Evolutionary conservation across 2,329 filamentous ascomycete species (phyloP), one percentile per base, ranked within the genome.

Genomic region (Colletotrichum camelliae): DNA sequence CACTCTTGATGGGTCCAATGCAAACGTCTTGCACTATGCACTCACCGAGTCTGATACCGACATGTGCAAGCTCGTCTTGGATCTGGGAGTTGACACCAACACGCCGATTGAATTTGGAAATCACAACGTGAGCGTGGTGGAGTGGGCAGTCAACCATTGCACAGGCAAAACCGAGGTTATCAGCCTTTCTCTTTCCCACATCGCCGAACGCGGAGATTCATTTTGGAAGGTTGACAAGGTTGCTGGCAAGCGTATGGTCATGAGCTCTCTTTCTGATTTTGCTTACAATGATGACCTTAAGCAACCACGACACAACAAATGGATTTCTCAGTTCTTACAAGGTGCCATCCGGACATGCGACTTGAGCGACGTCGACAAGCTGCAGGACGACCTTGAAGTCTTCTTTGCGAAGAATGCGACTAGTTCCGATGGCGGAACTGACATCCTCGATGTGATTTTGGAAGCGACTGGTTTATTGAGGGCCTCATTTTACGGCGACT

Each of bases 361-460:
- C 43, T 21, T 2, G 43, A 4, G 43, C 3, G 1, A 48, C 5
- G 10, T 2, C 18, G 3, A 0, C 18, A 21, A 48, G 0, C 10
- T 48, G 10, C 3, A 21, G 3, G 43, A 48, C 21, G 18, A 48
- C 1, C 9, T 48, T 0, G 1, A 4, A 4, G 0, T 48, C 43
- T 48, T 0, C 18, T 48, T 48, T 48, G 39, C 5, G 39, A 48
- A 2, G 0, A n/a, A n/a, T 2, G 18, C 18, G 3, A n/a, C 0
- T 6, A n/a, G 0, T 12, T 0, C 0, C 4, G 1, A 2, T 0
- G 9, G 18, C 39, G 18, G 18, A 4, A 4, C 9, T 0, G 39
- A n/a, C 18, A 18, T 48, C 0, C 39, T 48, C 0, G 39, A 48
- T 0, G 0, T n/a, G 1, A 2, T 48, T 3, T 48, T 48, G 1